A percentile compares a stretch with the other conserved stretches of the same genome.
Evolutionary conservation across 1,139 yeast species (phyloP).

Genomic region (Ashbya aceris): DNA sequence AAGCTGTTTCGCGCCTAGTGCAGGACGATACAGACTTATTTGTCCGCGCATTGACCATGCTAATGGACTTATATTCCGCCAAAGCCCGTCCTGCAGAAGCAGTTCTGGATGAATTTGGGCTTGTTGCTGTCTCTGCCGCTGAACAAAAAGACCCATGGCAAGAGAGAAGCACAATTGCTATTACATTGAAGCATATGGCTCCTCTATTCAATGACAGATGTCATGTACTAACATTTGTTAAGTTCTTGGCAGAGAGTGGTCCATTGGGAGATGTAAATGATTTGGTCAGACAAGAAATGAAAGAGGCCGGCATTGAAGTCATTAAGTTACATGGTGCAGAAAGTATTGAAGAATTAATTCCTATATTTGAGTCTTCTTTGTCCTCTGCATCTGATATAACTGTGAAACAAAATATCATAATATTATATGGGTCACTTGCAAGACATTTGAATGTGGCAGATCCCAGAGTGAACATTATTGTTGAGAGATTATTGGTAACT

Average conservation of each 20-base stretch:
- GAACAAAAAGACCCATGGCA: conserved; percentile 74
- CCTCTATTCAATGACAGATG: conserved; percentile 34
- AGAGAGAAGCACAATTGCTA: conserved; percentile 71
- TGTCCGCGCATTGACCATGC: conserved; percentile 32
- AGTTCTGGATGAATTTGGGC: conserved; percentile 66
- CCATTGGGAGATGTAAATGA: conserved; percentile 69
- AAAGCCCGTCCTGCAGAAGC: conserved; percentile 73
- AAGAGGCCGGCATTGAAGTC: conserved; percentile 77
- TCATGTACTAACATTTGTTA: conserved; percentile 43
- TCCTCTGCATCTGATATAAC: conserved; percentile 43
- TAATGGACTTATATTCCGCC: conserved; percentile 47
- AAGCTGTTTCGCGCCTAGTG: conserved; percentile 34
- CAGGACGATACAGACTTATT: conserved; percentile 29
- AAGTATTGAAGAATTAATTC: conserved; percentile 61
- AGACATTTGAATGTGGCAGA: conserved; percentile 65
- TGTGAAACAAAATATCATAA: conserved; percentile 72
- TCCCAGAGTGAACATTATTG: conserved; percentile 51
- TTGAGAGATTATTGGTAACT: conserved; percentile 62
- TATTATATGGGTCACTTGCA: conserved; percentile 81
- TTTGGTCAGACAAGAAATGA: conserved; percentile 70
- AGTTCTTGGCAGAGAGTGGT: conserved; percentile 49
- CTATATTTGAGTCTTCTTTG: conserved; percentile 57
- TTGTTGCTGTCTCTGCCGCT: conserved; percentile 53
- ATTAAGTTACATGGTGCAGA: conserved; percentile 56
- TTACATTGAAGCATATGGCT: conserved; percentile 52